Evolutionary conservation across 192 early-diverging fungal species (phyloP), one percentile per base, ranked within the genome.

Genomic region (Geranomyces michiganensis): DNA sequence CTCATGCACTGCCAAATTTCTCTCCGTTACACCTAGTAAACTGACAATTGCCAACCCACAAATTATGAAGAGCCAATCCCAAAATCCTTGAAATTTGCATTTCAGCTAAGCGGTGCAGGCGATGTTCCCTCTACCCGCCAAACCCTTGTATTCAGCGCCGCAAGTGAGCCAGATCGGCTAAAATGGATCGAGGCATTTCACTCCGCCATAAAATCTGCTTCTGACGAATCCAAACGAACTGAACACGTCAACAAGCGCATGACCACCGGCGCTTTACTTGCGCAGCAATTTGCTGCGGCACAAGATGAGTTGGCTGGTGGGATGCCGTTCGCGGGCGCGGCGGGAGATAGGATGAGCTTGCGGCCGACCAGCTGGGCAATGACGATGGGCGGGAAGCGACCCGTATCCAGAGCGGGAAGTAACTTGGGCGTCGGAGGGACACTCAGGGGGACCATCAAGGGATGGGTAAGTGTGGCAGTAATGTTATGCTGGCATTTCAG

Each of bases 181-280:
- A 73, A 78, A 30, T 79, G 78, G 78, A 30, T 67, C 17, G 78
- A 79, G 14, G 74, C 78, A 19, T 79, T 79, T 55, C 36, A 45
- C 14, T 33, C 68, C 6, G 77, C 75, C 33, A 68, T 78, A 9
- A 67, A 70, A 36, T 31, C 49, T 8, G 56, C 60, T 30, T 26
- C 26, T 6, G 75, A 70, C 21, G 69, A 72, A 19, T 27, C 56
- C 19, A 31, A 49, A 44, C 45, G 46, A 36, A 21, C 65, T 19
- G 75, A 71, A 1, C n/a, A 65, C 22, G 36, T 65, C 0, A 66
- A 43, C 71, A 65, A 76, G 53, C 64, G 67, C 0, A 62, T 60
- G 53, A 65, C 67, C 0, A 55, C 43, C 14, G 67, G 56, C 19
- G 70, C 70, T 0, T 64, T 64, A 15, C 46, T 70, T 10, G 62